Base-by-base conservation (phyloP, 768 basidiomycete genomes). In the Jaapia argillacea region DNA sequence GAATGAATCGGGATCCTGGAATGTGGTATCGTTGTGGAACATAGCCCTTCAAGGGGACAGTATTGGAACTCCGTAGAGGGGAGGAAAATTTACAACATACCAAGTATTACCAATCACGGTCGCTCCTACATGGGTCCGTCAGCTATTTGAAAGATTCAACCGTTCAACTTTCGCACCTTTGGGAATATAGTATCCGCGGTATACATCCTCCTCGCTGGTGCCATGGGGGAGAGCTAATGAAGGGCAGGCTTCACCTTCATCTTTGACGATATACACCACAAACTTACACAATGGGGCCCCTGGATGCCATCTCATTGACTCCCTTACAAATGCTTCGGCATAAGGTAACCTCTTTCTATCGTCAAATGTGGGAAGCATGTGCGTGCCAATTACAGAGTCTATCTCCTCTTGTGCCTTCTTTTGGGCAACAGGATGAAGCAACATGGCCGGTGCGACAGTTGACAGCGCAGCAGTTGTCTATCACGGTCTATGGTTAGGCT, bases 391-490 rank as follows among this genome's bases (percentile, higher is more conserved):
- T 28, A 52, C 49, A 6, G 25, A 22, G 18, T 55, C 51, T 3
- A 54, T 45, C 25, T 55, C 54, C 3, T 28, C 45, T 36, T 55
- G 54, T 1, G 48, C 51, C 20, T 44, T 51, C 27, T 27, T 40
- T 7, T 43, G 42, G 5, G 44, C 47, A 0, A 48, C 54, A 2
- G 51, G 51, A 33, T 46, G 49, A 10, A 55, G 40, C 2, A 41
- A 42, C 52, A 51, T 53, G 10, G 45, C 47, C 1, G 51, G 41
- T 24, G 43, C 47, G 41, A 3, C 22, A 22, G 37, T 38, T 21
- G 10, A 10, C 37, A 38, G 10, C 20, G 37, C 10, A 7, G 37
- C 7, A 21, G 7, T 21, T 21, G 37, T 38, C 21, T 22, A 7
- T 21, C 7, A 13, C 28, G 28, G 28, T 10, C 28, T n/a, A n/a